These are phyloP conservation scores for Pseudofabraea citricarpa DNA, from an alignment of 2,329 filamentous ascomycete genomes.

Conservation along the genomic window DNA sequence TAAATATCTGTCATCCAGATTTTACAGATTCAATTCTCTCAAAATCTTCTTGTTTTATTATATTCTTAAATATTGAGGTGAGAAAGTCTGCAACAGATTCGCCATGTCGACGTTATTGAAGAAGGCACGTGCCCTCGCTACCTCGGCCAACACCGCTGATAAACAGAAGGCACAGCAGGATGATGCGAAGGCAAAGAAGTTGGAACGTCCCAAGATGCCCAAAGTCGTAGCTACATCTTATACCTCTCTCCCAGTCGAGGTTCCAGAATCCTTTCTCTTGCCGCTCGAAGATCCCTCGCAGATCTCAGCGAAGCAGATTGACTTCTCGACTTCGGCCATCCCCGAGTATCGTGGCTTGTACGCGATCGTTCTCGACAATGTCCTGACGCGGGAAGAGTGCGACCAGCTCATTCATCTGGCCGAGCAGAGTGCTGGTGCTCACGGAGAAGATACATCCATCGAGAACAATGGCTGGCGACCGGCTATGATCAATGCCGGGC, in stretches of 20 bases:
- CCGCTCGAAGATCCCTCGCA: slow-evolving; percentile 37
- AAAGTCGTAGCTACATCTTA: slow-evolving; percentile 22
- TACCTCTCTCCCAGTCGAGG: slow-evolving; percentile 31
- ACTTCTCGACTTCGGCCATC: slow-evolving; percentile 47
- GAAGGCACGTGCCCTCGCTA: not conserved
- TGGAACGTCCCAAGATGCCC: not conserved
- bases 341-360: slow-evolving; percentile 49
- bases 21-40: too few species aligned
- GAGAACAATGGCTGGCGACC: slow-evolving; percentile 51
- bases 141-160: not conserved
- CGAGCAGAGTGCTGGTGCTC: slow-evolving; percentile 41
- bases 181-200: not conserved
- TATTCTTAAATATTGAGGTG: too few species aligned
- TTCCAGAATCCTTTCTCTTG: slow-evolving; percentile 43
- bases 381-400: slow-evolving; percentile 59
- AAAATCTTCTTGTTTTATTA: too few species aligned
- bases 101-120: not conserved
- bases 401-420: slow-evolving; percentile 43
- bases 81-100: too few species aligned
- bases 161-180: not conserved
- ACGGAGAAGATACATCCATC: slow-evolving; percentile 9
- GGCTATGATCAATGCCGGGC: slow-evolving; percentile 63
- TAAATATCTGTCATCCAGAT: too few species aligned
- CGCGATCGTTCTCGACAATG: slow-evolving; percentile 59
- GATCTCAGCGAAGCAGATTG: slow-evolving; percentile 42